phyloP scores from a whole-genome alignment of 2,329 filamentous ascomycete genomes.

The Colletotrichum camelliae region DNA sequence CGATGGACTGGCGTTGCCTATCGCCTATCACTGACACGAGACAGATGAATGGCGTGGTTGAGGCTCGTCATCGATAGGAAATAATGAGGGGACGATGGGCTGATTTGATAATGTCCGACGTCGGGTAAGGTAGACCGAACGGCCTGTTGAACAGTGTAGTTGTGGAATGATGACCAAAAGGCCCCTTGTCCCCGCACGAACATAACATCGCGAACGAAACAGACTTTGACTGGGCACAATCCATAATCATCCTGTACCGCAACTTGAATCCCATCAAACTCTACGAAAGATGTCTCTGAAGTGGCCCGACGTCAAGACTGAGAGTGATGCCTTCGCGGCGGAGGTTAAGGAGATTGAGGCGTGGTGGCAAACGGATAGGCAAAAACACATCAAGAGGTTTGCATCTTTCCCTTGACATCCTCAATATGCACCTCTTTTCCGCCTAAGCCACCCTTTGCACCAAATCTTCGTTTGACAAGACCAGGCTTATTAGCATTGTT shows the following conservation, averaged over 20 bases:
- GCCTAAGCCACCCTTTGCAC: too few species aligned
- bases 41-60: neutral
- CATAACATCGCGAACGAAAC: neutral
- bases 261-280: rapidly evolving
- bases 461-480: neutral
- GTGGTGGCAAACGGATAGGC: neutral
- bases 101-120: neutral
- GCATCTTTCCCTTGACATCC: neutral
- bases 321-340: neutral
- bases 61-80: neutral
- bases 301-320: neutral
- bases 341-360: neutral
- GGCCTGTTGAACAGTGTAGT: neutral
- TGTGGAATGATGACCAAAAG: neutral
- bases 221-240: neutral
- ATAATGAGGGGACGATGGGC: too few species aligned
- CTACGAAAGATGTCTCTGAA: neutral
- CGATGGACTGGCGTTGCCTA: neutral
- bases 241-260: neutral
- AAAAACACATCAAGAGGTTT: neutral
- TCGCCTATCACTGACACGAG: neutral
- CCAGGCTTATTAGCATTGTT: neutral
- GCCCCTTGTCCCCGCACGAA: neutral
- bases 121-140: neutral
- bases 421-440: rapidly evolving